A percentile compares a stretch with the other conserved stretches of the same genome.
Evolutionary conservation across 2,329 filamentous ascomycete genomes (phyloP).

Genomic region (Anthostomella pinea): DNA sequence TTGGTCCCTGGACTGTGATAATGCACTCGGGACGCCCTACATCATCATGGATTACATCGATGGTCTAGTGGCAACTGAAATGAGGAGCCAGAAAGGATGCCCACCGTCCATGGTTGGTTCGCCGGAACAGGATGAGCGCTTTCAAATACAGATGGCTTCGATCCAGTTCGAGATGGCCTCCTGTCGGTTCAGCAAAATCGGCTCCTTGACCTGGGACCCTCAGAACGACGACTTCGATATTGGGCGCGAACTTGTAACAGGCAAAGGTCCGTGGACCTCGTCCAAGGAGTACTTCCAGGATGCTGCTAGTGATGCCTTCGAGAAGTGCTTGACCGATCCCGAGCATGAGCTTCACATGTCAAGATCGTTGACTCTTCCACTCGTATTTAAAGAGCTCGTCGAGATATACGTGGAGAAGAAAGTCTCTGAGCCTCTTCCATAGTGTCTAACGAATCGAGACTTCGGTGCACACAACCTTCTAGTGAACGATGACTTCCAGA

Average conservation of each 20-base stretch:
- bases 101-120: background rate
- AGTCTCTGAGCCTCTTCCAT: background rate
- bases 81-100: background rate
- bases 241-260: slow-evolving; percentile 3
- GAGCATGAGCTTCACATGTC: too few relatives aligned
- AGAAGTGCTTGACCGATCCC: background rate
- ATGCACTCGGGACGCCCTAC: slow-evolving; percentile 7
- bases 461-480: slow-evolving; percentile 7
- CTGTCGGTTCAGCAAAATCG: slow-evolving; percentile 6
- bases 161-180: slow-evolving; percentile 4
- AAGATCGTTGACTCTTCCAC: background rate
- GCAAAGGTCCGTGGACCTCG: slow-evolving; percentile 6
- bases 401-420: background rate
- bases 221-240: slow-evolving; percentile 3
- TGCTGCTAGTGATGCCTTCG: background rate
- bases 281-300: slow-evolving; percentile 8
- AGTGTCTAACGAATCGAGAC: slow-evolving; percentile 8
- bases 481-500: slow-evolving; percentile 8
- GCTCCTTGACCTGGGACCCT: slow-evolving; percentile 4
- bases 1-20: slow-evolving; percentile 2
- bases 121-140: slow-evolving; percentile 7
- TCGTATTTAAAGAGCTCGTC: slow-evolving; percentile 2
- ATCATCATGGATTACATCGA: slow-evolving; percentile 11
- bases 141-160: slow-evolving; percentile 7
- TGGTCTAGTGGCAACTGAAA: background rate